A percentile compares a stretch with the other conserved stretches of the same genome.
Evolutionary conservation across 1,139 yeast genomes (phyloP).

Genomic region (Taphrina communis): DNA sequence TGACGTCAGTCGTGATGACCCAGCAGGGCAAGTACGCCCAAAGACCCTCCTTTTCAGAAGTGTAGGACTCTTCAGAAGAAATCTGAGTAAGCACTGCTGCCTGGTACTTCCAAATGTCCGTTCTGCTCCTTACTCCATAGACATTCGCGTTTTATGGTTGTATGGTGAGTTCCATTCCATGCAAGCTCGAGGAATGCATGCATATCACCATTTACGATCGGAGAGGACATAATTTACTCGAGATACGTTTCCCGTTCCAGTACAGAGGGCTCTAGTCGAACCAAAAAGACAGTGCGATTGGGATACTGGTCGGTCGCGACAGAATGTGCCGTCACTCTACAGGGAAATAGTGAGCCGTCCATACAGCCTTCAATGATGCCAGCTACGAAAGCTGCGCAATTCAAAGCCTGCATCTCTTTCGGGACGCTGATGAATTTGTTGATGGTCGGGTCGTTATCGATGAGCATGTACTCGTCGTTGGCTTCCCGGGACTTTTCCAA

Average conservation of each 20-base stretch:
- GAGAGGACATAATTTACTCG: constrained; percentile 1
- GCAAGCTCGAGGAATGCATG: no score
- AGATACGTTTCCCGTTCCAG: constrained; percentile 47
- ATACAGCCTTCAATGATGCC: constrained; percentile 91
- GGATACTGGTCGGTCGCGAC: constrained; percentile 71
- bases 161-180: no score
- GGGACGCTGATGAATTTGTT: constrained; percentile 81
- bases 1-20: no score
- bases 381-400: constrained; percentile 85
- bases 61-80: no score
- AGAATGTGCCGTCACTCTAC: constrained; percentile 85
- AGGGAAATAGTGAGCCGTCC: constrained; percentile 78
- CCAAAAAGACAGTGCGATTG: constrained; percentile 77
- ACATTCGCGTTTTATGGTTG: no score
- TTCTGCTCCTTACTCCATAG: no score
- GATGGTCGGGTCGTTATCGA: constrained; percentile 78
- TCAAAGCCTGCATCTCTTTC: constrained; percentile 75
- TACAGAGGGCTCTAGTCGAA: constrained; percentile 61
- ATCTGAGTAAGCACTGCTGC: no score
- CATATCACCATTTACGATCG: no score
- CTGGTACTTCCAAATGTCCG: no score
- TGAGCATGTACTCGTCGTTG: constrained; percentile 77
- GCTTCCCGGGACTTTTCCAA: constrained; percentile 85
- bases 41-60: no score
- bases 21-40: no score